Percentiles rank a stretch among this genome's conserved stretches.
These are phyloP conservation scores for Zea mays DNA, from an alignment of 176 grass and related monocot species.

Conservation along the genomic window Zm-B73-REFERENCE-NAM-5.0 NC_050097.1:234832501-234833000, in stretches of 20 bases:
- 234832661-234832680: slow-evolving; percentile 91
- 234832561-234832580: slow-evolving; percentile 51
- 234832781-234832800: slow-evolving; percentile 1
- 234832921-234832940: not conserved
- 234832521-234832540: slow-evolving; percentile 25
- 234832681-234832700: slow-evolving; percentile 20
- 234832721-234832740: slow-evolving; percentile 20
- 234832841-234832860: not conserved
- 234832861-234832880: not conserved
- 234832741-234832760: slow-evolving; percentile 15
- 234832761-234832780: not conserved
- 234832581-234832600: slow-evolving; percentile 67
- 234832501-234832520: not conserved
- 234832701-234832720: slow-evolving; percentile 27
- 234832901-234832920: not conserved
- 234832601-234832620: slow-evolving; percentile 83
- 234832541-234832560: slow-evolving; percentile 34
- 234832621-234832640: slow-evolving; percentile 84
- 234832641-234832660: slow-evolving; percentile 90
- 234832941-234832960: not conserved
- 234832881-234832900: not conserved
- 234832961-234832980: not conserved
- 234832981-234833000: not conserved
- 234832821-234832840: slow-evolving; percentile 8
- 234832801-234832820: not conserved